These are phyloP conservation scores for Mrakia gelida DNA, from an alignment of 768 basidiomycete genomes.

Conservation along the genomic window DNA sequence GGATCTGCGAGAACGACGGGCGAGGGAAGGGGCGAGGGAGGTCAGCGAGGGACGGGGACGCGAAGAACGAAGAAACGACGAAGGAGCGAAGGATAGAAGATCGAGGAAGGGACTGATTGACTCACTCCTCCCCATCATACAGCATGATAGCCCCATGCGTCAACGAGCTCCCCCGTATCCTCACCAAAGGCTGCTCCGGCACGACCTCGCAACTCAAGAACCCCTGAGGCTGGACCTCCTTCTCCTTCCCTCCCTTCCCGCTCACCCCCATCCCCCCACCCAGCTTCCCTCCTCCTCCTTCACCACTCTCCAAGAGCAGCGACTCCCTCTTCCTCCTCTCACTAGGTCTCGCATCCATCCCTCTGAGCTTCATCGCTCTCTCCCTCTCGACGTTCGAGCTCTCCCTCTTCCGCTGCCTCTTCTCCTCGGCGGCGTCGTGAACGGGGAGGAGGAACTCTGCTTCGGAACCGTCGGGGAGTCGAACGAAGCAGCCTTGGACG, in stretches of 20 bases:
- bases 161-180: constrained; percentile 79
- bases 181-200: constrained; percentile 77
- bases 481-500: constrained; percentile 73
- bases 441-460: constrained; percentile 74
- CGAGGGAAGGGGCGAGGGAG: too few relatives aligned
- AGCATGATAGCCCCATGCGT: constrained; percentile 93
- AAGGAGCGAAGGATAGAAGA: not conserved
- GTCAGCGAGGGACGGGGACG: not conserved
- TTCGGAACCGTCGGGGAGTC: constrained; percentile 64
- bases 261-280: not conserved
- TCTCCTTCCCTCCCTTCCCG: constrained; percentile 21
- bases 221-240: constrained; percentile 31
- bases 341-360: constrained; percentile 51
- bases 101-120: constrained; percentile 29
- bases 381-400: constrained; percentile 62
- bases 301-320: not conserved
- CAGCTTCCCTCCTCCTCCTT: not conserved
- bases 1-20: constrained; percentile 53
- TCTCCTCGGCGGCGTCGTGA: constrained; percentile 66
- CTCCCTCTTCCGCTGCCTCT: constrained; percentile 48
- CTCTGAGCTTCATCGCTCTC: constrained; percentile 65
- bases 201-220: constrained; percentile 81
- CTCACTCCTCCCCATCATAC: constrained; percentile 87
- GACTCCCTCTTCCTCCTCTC: constrained; percentile 20
- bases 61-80: constrained; percentile 8